Conservation (phyloP, 2,329 filamentous ascomycete species). For the Colletotrichum spaethianum region DNA sequence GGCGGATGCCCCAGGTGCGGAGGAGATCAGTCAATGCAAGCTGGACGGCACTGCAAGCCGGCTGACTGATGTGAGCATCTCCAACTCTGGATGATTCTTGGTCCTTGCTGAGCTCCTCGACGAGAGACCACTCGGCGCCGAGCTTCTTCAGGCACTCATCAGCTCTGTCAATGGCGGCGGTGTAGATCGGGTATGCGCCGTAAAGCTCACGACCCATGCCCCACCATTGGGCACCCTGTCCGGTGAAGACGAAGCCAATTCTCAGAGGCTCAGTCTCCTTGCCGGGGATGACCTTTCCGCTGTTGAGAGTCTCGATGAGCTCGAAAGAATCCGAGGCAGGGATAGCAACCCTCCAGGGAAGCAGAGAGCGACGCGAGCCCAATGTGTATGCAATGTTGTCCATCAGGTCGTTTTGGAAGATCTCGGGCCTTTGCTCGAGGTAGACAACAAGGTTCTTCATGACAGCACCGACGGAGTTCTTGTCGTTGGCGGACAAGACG, state of each 20-base stretch:
- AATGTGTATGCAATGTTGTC: conserved; percentile 43
- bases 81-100: conserved; percentile 52
- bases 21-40: conserved; percentile 62
- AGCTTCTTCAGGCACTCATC: conserved; percentile 52
- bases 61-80: conserved; percentile 60
- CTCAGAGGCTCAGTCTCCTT: conserved; percentile 52
- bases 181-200: conserved; percentile 53
- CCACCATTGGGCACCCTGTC: conserved; percentile 48
- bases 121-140: conserved; percentile 53
- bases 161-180: conserved; percentile 49
- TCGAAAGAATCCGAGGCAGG: conserved; percentile 50
- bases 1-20: conserved; percentile 57
- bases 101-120: conserved; percentile 55
- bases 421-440: conserved; percentile 58
- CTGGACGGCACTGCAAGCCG: conserved; percentile 62
- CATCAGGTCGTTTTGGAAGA: conserved; percentile 60
- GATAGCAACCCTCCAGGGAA: conserved; percentile 35
- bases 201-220: conserved; percentile 45
- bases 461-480: conserved; percentile 50
- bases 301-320: conserved; percentile 51
- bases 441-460: conserved; percentile 53
- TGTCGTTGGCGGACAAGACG: conserved; percentile 57
- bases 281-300: conserved; percentile 51
- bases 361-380: conserved; percentile 30
- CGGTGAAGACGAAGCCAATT: conserved; percentile 48